A percentile compares a stretch with the other conserved stretches of the same genome.
Evolutionary conservation across 1,284 basidiomycete species (phyloP).

Genomic region (Chalciporus piperatoides): DNA sequence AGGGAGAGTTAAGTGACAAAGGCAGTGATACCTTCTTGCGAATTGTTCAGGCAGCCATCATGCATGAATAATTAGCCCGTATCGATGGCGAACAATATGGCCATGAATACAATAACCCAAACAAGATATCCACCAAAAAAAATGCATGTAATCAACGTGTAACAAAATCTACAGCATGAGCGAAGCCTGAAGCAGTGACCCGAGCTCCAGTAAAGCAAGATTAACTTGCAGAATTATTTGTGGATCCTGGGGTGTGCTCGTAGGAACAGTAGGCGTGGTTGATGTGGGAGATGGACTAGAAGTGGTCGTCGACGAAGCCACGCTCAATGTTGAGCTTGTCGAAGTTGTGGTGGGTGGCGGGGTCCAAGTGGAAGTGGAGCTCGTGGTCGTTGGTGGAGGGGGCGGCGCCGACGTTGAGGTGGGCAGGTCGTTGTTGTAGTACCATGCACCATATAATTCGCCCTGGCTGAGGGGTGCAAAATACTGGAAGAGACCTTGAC

Average conservation of each 20-base stretch:
- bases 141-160: not conserved
- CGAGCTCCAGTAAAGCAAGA: slow-evolving; percentile 26
- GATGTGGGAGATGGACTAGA: slow-evolving; percentile 12
- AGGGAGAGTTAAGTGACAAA: slow-evolving; percentile 13
- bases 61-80: slow-evolving; percentile 16
- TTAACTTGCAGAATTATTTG: slow-evolving; percentile 24
- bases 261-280: slow-evolving; percentile 8
- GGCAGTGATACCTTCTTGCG: slow-evolving; percentile 23
- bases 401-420: slow-evolving; percentile 20
- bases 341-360: slow-evolving; percentile 7
- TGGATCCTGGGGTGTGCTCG: slow-evolving; percentile 17
- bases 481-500: slow-evolving; percentile 43
- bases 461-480: slow-evolving; percentile 38
- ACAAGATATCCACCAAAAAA: not conserved
- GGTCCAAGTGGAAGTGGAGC: slow-evolving; percentile 12
- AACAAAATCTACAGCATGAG: slow-evolving; percentile 6
- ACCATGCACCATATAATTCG: slow-evolving; percentile 40
- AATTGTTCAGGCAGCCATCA: slow-evolving; percentile 28
- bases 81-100: not conserved
- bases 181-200: slow-evolving; percentile 21
- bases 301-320: slow-evolving; percentile 10
- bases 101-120: not conserved
- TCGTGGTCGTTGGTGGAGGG: slow-evolving; percentile 9
- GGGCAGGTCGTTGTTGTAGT: slow-evolving; percentile 27
- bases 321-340: slow-evolving; percentile 5